Evolutionary conservation across 1,284 basidiomycete genomes (phyloP), one percentile per base, ranked within the genome.

Genomic region (Trametes pubescens): DNA sequence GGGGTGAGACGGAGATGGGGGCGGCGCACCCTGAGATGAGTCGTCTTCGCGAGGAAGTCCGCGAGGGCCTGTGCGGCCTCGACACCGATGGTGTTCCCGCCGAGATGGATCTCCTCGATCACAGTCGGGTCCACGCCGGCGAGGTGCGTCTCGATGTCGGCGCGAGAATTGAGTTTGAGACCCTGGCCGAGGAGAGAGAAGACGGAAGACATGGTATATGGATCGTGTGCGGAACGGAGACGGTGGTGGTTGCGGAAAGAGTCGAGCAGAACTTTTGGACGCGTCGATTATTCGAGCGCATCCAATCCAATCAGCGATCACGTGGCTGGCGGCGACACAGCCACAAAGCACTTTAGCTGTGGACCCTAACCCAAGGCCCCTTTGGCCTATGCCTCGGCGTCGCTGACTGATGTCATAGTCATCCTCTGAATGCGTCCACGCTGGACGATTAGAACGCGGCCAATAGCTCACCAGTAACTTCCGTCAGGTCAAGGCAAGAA

Each of bases 61-160:
- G 91, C 95, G 48, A 99, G 86, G 35, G 93, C 94, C 74, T 89
- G 77, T 64, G 95, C 93, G 40, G 97, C 97, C 74, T 94, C 95
- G 32, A 98, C 89, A 59, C 98, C 97, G 57, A 99, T 84, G n/a
- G 95, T 97, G 79, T 99, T 99, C 32, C 95, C 97, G 58, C 96
- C 94, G 64, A 99, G 85, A 75, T 96, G 93, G 67, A 99, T 89
- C 80, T 98, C 95, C 77, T 95, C 90, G 68, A 96, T 81, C 67
- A 83, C 77, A 21, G 86, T 80, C 43, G 89, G 87, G 71, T 93
- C 84, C 52, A 92, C 76, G 69, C 86, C 83, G 37, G 87, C 82
- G 26, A 99, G 81, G 73, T 91, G 86, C 0, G 93, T 92, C 72
- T 90, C 86, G 64, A 97, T 90, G 72, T 98, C 94, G 9, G 84